These are phyloP conservation scores for Boletus speciosus DNA, from an alignment of 768 basidiomycete species.

Conservation along the genomic window DNA sequence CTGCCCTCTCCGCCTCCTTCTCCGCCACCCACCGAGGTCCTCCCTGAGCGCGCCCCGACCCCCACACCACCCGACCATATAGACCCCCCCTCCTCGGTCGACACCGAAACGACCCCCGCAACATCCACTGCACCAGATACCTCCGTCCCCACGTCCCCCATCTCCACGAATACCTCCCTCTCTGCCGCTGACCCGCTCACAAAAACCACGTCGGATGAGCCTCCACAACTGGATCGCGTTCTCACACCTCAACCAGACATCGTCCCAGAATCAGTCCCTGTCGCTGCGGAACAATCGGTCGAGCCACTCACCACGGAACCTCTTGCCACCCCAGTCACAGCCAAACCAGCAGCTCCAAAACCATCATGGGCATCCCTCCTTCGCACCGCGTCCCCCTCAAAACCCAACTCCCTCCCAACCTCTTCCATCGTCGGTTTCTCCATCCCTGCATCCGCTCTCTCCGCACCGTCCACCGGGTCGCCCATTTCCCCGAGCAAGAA, in stretches of 20 bases:
- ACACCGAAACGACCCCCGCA: conserved; percentile 48
- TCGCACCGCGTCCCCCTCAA: conserved; percentile 38
- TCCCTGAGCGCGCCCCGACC: conserved; percentile 4
- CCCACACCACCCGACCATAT: conserved; percentile 8
- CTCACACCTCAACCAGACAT: conserved; percentile 10
- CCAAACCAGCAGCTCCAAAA: conserved; percentile 45
- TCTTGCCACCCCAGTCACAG: conserved; percentile 13
- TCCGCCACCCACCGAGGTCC: conserved; percentile 24
- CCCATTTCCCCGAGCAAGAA: conserved; percentile 39
- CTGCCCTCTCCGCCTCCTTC: conserved; percentile 50
- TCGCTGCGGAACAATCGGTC: background rate
- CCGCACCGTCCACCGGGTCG: conserved; percentile 20
- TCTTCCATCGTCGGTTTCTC: conserved; percentile 75
- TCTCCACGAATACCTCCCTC: conserved; percentile 58
- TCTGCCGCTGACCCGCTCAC: conserved; percentile 35
- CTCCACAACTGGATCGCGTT: conserved; percentile 12
- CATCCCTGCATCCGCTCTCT: conserved; percentile 48
- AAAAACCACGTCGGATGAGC: conserved; percentile 2
- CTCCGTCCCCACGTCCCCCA: conserved; percentile 50
- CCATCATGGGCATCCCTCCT: conserved; percentile 73
- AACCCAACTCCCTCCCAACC: conserved; percentile 55
- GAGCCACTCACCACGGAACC: background rate
- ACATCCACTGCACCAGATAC: conserved; percentile 50
- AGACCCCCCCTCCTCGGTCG: conserved; percentile 43
- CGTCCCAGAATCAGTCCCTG: background rate